Conservation (phyloP, 495 filamentous ascomycete species). For the Pyrenula aspistea region DNA sequence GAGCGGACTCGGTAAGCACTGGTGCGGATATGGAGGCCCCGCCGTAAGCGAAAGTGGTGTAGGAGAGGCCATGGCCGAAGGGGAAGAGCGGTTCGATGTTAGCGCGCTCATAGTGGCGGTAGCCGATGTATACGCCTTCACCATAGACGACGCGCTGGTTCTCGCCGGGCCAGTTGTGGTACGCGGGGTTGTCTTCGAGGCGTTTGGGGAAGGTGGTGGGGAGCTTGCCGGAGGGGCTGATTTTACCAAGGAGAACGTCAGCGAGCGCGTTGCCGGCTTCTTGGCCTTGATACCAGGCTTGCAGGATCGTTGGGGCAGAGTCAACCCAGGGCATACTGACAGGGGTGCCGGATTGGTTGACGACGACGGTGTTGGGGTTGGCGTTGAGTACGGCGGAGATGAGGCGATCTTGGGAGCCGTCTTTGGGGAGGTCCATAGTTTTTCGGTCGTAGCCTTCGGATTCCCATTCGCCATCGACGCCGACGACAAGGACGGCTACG, state of each 20-base stretch:
- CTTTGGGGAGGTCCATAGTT: constrained; percentile 67
- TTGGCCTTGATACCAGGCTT: constrained; percentile 62
- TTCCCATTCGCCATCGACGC: constrained; percentile 79
- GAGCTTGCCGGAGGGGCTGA: constrained; percentile 45
- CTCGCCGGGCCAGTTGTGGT: constrained; percentile 69
- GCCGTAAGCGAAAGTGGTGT: constrained; percentile 59
- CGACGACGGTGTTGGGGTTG: constrained; percentile 64
- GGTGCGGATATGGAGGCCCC: constrained; percentile 29
- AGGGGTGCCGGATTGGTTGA: constrained; percentile 76
- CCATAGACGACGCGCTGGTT: constrained; percentile 65
- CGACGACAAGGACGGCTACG: constrained; percentile 68
- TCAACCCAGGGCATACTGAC: constrained; percentile 76
- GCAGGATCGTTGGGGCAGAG: constrained; percentile 53
- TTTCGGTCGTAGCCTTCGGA: constrained; percentile 79
- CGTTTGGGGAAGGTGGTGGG: constrained; percentile 52
- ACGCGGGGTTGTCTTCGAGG: constrained; percentile 63
- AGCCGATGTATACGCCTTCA: constrained; percentile 73
- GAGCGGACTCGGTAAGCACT: constrained; percentile 35
- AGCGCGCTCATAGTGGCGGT: constrained; percentile 70
- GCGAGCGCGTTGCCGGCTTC: constrained; percentile 55
- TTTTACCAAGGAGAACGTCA: constrained; percentile 40
- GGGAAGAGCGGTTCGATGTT: constrained; percentile 55
- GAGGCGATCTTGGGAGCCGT: constrained; percentile 53
- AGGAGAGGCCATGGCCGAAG: constrained; percentile 77
- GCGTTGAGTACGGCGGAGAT: constrained; percentile 56